Evolutionary conservation across 1,139 yeast species (phyloP).

Genomic region (Saccharomyces uvarum): DNA sequence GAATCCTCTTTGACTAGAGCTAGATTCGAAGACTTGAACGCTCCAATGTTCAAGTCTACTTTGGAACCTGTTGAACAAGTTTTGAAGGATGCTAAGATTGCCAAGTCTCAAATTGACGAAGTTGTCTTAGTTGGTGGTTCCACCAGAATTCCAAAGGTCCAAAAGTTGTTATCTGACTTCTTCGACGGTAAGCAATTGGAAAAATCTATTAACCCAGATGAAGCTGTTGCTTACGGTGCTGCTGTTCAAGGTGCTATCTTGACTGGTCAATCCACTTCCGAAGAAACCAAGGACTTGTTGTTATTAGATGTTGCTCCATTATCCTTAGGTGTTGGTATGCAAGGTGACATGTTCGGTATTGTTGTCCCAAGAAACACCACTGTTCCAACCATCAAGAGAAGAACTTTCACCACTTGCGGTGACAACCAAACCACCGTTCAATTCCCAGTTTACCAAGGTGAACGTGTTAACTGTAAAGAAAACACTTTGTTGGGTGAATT

Average conservation of each 20-base stretch:
- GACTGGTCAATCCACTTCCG: conserved; percentile 92
- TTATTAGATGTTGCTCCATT: conserved; percentile 95
- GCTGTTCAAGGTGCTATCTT: conserved; percentile 98
- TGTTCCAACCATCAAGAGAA: conserved; percentile 96
- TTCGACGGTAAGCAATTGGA: conserved; percentile 93
- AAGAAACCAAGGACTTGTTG: conserved; percentile 90
- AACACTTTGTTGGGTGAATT: conserved; percentile 97
- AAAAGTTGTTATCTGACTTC: conserved; percentile 91
- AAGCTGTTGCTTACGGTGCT: conserved; percentile 98
- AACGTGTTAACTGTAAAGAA: conserved; percentile 96
- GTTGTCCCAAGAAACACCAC: conserved; percentile 98
- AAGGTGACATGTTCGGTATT: conserved; percentile 95
- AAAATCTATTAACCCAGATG: conserved; percentile 95
- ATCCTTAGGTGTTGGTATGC: conserved; percentile 98
- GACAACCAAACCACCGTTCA: conserved; percentile 98
- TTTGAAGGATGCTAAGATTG: conserved; percentile 82
- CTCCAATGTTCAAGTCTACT: conserved; percentile 88
- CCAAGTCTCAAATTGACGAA: conserved; percentile 81
- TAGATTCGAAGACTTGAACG: conserved; percentile 93
- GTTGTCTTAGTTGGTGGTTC: conserved; percentile 98
- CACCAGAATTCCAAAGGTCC: conserved; percentile 97
- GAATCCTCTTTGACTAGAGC: conserved; percentile 94
- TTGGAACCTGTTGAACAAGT: conserved; percentile 95
- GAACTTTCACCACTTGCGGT: conserved; percentile 97
- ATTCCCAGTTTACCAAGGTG: conserved; percentile 99